Evolutionary conservation across 768 basidiomycete genomes (phyloP), one percentile per base, ranked within the genome.

Genomic region (Podaxis carcinomalis): DNA sequence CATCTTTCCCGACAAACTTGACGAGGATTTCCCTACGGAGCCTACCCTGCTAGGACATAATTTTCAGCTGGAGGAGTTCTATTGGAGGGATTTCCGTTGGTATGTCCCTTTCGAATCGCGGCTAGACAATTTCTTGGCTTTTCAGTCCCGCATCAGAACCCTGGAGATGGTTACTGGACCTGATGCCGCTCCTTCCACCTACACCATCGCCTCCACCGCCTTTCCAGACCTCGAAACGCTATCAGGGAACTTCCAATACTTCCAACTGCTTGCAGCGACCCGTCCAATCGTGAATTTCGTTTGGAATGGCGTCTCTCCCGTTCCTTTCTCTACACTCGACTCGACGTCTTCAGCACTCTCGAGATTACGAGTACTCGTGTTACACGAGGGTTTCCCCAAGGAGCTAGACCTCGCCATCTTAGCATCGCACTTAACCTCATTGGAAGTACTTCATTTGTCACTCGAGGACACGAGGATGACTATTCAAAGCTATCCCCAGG

Each of bases 51-150:
- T 57, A 3, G 42, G 28, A 5, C 56, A 57, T 13, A 10, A 27
- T n/a, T 57, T 57, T 35, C 42, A 57, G 32, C n/a, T 57, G 32
- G 32, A 46, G 14, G 56, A 36, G 23, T 46, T 57, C 5, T 57
- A 44, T 11, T 57, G 56, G 56, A 57, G 56, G 27, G 56, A 57
- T 21, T 57, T 57, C 56, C 56, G 56, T n/a, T 57, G 56, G 56
- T 57, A 57, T 57, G 32, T 57, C 27, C 25, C 14, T n/a, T 6
- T 46, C 21, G 16, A 46, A 35, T 27, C 56, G 5, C 42, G 35
- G 10, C 44, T 57, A 11, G 44, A 46, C 23, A 35, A 57, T 9
- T 35, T 57, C 42, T 28, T 57, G 16, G 56, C 56, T 35, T 28
- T 16, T 3, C 56, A 57, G 21, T 5, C 42, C 27, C 56, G 32